Evolutionary conservation across 441 rosid species (phyloP).

Genomic region (Capsella rubella): DNA sequence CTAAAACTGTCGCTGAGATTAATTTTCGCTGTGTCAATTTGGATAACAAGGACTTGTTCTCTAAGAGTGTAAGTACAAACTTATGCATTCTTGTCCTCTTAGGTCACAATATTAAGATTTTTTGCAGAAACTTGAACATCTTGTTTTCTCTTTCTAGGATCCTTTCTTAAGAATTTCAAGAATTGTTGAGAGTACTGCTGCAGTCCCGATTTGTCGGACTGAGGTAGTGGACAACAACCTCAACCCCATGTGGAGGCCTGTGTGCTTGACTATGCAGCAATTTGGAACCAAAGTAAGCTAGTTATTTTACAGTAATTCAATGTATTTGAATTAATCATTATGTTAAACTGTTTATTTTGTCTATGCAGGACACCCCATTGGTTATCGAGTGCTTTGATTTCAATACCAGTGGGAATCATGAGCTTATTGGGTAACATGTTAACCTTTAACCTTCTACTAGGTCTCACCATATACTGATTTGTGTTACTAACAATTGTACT

Average conservation of each 20-base stretch:
- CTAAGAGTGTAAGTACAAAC: slow-evolving; percentile 67
- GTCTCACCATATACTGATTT: background rate
- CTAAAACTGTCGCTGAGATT: slow-evolving; percentile 64
- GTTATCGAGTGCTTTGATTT: slow-evolving; percentile 85
- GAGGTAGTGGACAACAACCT: slow-evolving; percentile 73
- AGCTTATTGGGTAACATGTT: slow-evolving; percentile 64
- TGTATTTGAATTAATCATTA: slow-evolving; percentile 7
- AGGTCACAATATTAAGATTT: background rate
- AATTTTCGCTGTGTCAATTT: slow-evolving; percentile 57
- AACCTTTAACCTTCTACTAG: slow-evolving; percentile 1
- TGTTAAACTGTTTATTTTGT: slow-evolving; percentile 14
- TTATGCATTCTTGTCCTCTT: slow-evolving; percentile 19
- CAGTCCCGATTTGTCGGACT: slow-evolving; percentile 75
- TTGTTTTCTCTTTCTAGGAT: slow-evolving; percentile 55
- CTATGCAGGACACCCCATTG: slow-evolving; percentile 73
- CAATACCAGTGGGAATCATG: slow-evolving; percentile 71
- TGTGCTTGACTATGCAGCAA: slow-evolving; percentile 74
- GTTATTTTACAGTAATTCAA: slow-evolving; percentile 1
- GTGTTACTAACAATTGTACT: slow-evolving; percentile 20
- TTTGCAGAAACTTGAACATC: background rate
- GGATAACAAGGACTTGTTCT: slow-evolving; percentile 77
- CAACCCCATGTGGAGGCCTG: slow-evolving; percentile 74
- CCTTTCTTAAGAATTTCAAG: slow-evolving; percentile 86
- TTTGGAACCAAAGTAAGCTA: slow-evolving; percentile 80
- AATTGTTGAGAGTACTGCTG: slow-evolving; percentile 58